A percentile compares a stretch with the other conserved stretches of the same genome.
These are phyloP conservation scores for Hsuehochloa calcarea DNA, from an alignment of 176 grass and related monocot genomes.

Conservation along the genomic window DNA sequence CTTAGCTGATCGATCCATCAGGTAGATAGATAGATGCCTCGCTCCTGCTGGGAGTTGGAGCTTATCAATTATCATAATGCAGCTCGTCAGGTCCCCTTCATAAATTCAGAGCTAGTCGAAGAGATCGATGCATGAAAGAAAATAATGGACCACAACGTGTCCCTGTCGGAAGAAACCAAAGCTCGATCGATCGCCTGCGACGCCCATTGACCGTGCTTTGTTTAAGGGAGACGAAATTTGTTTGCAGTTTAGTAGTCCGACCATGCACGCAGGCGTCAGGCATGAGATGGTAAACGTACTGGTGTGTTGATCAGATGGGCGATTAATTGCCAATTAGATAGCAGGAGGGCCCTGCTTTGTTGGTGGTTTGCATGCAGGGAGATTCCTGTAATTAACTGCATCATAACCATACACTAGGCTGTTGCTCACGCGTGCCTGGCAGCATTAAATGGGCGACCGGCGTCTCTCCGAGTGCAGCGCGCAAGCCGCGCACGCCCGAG, in stretches of 20 bases:
- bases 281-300: background rate
- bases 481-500: too few relatives aligned
- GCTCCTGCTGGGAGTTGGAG: conserved; percentile 35
- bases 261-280: background rate
- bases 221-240: conserved; percentile 19
- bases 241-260: conserved; percentile 34
- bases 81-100: conserved; percentile 26
- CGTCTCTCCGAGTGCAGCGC: too few relatives aligned
- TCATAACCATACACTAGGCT: conserved; percentile 2
- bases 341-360: conserved; percentile 2
- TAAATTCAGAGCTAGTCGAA: background rate
- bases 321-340: conserved; percentile 16
- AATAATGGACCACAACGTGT: conserved; percentile 56
- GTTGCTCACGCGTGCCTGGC: too few relatives aligned
- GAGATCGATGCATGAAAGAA: conserved; percentile 11
- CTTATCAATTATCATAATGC: conserved; percentile 11
- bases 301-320: background rate
- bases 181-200: conserved; percentile 13
- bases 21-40: conserved; percentile 28
- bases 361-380: conserved; percentile 29
- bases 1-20: conserved; percentile 2
- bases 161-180: conserved; percentile 48
- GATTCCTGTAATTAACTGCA: conserved; percentile 38
- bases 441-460: too few relatives aligned
- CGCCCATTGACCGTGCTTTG: conserved; percentile 38